phyloP scores from a whole-genome alignment of 345 rosid genomes.

The Salix caprea region DNA sequence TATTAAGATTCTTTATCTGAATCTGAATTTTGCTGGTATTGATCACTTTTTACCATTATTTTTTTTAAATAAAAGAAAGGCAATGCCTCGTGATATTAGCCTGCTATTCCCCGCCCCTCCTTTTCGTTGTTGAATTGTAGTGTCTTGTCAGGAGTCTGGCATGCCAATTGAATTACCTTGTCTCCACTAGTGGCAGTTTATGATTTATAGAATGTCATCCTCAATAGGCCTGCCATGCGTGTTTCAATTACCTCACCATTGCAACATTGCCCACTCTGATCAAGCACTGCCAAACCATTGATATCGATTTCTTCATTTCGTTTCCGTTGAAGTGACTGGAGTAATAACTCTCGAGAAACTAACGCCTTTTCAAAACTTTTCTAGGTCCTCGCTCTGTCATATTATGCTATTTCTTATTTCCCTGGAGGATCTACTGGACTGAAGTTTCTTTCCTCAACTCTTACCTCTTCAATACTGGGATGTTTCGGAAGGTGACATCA shows the following conservation, averaged over 20 bases:
- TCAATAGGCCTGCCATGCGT: background rate
- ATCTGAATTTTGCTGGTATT: too few relatives aligned
- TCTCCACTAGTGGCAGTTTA: background rate
- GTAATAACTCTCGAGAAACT: background rate
- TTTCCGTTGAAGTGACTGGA: background rate
- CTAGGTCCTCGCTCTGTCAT: constrained; percentile 56
- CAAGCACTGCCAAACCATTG: background rate
- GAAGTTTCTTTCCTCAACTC: constrained; percentile 51
- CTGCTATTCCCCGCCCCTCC: background rate
- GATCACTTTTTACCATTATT: too few relatives aligned
- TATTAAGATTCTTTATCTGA: too few relatives aligned
- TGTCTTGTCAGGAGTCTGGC: background rate
- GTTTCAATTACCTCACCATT: background rate
- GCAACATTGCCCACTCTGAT: background rate
- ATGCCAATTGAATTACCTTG: background rate
- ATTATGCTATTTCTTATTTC: constrained; percentile 71
- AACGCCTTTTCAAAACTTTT: constrained; percentile 9
- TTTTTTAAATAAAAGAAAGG: too few relatives aligned
- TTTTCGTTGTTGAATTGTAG: background rate
- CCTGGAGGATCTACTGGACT: constrained; percentile 69
- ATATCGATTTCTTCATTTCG: background rate
- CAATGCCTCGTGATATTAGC: too few relatives aligned
- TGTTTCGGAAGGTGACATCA: constrained; percentile 51
- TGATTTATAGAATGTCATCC: background rate
- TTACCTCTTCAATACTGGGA: constrained; percentile 51